phyloP scores from a whole-genome alignment of 2,329 filamentous ascomycete species.

The Zalaria obscura region DNA sequence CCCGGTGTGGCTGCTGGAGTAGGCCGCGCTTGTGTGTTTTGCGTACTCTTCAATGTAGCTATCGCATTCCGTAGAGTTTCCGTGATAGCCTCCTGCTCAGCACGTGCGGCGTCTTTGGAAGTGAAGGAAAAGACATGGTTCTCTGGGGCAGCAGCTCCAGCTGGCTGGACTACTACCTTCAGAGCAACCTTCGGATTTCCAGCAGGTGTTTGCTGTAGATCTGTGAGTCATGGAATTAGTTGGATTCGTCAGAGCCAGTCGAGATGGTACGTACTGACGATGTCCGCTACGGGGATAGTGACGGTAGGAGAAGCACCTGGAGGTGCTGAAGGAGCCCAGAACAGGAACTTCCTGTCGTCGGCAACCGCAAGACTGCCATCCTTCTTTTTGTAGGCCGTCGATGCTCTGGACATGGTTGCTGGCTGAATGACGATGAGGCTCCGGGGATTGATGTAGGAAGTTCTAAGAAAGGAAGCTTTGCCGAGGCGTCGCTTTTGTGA shows the following conservation, averaged over 20 bases:
- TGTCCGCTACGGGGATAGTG: slow-evolving; percentile 57
- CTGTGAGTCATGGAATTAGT: slow-evolving; percentile 27
- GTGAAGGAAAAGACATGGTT: slow-evolving; percentile 85
- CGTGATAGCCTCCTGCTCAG: slow-evolving; percentile 75
- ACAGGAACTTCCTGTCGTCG: slow-evolving; percentile 56
- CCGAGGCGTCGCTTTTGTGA: too few species aligned
- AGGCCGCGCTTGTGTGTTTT: slow-evolving; percentile 21
- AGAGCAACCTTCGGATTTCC: slow-evolving; percentile 83
- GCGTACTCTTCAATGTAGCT: slow-evolving; percentile 46
- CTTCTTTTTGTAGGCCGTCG: slow-evolving; percentile 85
- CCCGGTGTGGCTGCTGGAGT: slow-evolving; percentile 14
- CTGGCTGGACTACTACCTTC: slow-evolving; percentile 68
- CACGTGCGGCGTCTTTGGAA: slow-evolving; percentile 56
- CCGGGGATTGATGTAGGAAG: slow-evolving; percentile 9
- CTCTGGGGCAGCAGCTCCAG: slow-evolving; percentile 44
- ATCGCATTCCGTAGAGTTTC: slow-evolving; percentile 69
- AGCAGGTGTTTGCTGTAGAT: slow-evolving; percentile 89
- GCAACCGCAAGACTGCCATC: slow-evolving; percentile 72
- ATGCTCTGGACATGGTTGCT: slow-evolving; percentile 38
- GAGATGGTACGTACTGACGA: slow-evolving; percentile 56
- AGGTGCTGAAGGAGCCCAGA: slow-evolving; percentile 62
- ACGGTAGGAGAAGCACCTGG: slow-evolving; percentile 48
- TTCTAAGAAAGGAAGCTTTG: too few species aligned
- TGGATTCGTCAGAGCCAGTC: background rate
- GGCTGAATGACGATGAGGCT: slow-evolving; percentile 7